Conservation (phyloP, 257 asterid species). For the Primulina eburnea region DNA sequence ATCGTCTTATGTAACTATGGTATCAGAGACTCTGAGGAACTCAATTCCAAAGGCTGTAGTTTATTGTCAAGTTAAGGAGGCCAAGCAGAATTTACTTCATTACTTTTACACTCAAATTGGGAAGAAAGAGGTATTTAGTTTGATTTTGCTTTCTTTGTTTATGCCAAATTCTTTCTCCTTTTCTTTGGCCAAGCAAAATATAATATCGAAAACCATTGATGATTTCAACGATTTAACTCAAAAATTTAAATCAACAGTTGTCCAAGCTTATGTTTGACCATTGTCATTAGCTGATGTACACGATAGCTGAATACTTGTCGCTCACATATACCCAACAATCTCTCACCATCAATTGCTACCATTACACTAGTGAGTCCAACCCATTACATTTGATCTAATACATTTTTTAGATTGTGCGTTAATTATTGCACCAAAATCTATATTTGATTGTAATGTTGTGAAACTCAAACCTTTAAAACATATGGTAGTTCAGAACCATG, state of each 20-base stretch:
- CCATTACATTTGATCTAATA: background rate
- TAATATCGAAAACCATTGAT: background rate
- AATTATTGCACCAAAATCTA: too few species aligned
- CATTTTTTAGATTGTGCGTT: background rate
- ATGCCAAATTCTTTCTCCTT: background rate
- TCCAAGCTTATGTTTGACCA: background rate
- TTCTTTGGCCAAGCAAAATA: background rate
- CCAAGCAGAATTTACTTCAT: conserved; percentile 65
- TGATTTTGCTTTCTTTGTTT: background rate
- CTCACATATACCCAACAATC: background rate
- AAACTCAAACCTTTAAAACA: background rate
- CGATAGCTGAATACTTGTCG: too few species aligned
- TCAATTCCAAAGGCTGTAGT: conserved; percentile 89
- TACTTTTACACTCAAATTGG: conserved; percentile 72
- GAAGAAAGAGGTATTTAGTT: conserved; percentile 62
- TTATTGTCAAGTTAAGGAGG: conserved; percentile 87
- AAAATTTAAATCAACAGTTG: background rate
- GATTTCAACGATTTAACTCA: too few species aligned
- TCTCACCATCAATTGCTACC: background rate
- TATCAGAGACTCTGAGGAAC: conserved; percentile 61
- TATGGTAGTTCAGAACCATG: too few species aligned
- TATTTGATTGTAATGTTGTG: background rate
- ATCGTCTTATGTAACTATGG: conserved; percentile 68
- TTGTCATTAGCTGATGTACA: too few species aligned
- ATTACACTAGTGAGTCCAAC: background rate